Base-by-base conservation (phyloP, 208 protist species). In the Leishmania braziliensis region DNA sequence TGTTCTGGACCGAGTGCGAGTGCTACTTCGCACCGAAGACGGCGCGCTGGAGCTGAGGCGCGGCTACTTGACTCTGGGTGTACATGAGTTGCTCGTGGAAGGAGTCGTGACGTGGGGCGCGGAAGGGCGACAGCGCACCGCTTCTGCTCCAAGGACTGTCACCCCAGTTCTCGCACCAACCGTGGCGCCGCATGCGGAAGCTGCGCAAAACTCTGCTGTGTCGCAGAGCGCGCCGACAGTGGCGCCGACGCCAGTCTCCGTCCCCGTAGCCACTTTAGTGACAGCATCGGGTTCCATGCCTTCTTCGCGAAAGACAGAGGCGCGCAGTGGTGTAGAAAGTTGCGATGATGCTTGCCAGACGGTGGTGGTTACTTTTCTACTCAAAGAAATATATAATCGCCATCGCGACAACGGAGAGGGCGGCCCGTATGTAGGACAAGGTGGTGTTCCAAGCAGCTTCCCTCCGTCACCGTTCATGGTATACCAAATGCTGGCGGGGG, bases 381-480 rank as follows among this genome's bases (percentile, higher is more conserved):
- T 79, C 50, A 72, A 60, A n/a, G 76, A 79, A 53, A 29, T 72
- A n/a, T 79, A 79, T 76, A 81, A 83, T 70, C 80, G 80, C n/a
- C 50, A 83, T 60, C 76, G 80, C 53, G 74, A 83, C 63, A 18
- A 68, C n/a, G 54, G 63, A 14, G 75, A 75, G 46, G 79, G 80
- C 10, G 1, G 29, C 18, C 23, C n/a, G 39, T 54, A 68, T 3
- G 48, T 33, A 48, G 58, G 39, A 33, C 69, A 75, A 46, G 58
- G 56, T 39, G 69, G 46, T n/a, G 58, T 18, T 53, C 53, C 73
- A 48, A 46, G 51, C 1, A 60, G 39, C 50, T 88, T 87, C 56
- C 78, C 80, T 29, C 78, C 94, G 16, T 88, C 89, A 6, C 84
- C 89, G 16, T 90, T 91, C 54, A 84, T 93, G 62, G 77, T 94